Conservation (phyloP, 2,329 filamentous ascomycete species). For the Aspergillus phoenicis region DNA sequence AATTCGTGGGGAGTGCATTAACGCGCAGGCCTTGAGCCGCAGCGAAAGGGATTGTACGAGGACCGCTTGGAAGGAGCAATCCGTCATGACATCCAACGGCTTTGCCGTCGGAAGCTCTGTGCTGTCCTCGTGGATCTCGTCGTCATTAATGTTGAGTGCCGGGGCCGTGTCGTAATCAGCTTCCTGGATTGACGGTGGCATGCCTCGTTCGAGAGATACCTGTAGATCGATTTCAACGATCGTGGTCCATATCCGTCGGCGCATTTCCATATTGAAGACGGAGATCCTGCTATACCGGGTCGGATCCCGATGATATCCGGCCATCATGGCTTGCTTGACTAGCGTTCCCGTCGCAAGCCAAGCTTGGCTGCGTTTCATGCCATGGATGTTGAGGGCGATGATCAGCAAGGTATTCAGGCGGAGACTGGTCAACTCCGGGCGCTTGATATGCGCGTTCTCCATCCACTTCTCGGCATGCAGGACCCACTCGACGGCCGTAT, state of each 20-base stretch:
- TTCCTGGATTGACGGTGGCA: conserved; percentile 51
- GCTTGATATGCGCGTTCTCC: conserved; percentile 70
- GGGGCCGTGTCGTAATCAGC: conserved; percentile 52
- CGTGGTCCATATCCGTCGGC: conserved; percentile 60
- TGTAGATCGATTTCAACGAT: conserved; percentile 61
- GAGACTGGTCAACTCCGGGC: conserved; percentile 53
- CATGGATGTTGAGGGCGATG: conserved; percentile 54
- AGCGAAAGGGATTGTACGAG: conserved; percentile 35
- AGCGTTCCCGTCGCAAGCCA: conserved; percentile 57
- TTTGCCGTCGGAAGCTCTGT: conserved; percentile 34
- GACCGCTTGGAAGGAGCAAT: conserved; percentile 39
- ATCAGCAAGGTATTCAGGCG: conserved; percentile 56
- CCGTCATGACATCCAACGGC: conserved; percentile 38
- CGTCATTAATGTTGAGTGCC: conserved; percentile 55
- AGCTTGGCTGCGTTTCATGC: conserved; percentile 57
- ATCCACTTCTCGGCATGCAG: conserved; percentile 87
- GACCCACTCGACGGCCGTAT: conserved; percentile 66
- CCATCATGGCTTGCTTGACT: conserved; percentile 55
- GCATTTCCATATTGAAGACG: conserved; percentile 48
- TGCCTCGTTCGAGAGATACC: conserved; percentile 57
- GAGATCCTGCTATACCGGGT: conserved; percentile 38
- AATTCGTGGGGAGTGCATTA: conserved; percentile 43
- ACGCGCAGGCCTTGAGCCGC: conserved; percentile 34
- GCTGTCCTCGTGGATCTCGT: conserved; percentile 46
- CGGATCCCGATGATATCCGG: conserved; percentile 54